phyloP scores from a whole-genome alignment of 352 stramenopile species.

The Globisporangium cylindrosporum region DNA sequence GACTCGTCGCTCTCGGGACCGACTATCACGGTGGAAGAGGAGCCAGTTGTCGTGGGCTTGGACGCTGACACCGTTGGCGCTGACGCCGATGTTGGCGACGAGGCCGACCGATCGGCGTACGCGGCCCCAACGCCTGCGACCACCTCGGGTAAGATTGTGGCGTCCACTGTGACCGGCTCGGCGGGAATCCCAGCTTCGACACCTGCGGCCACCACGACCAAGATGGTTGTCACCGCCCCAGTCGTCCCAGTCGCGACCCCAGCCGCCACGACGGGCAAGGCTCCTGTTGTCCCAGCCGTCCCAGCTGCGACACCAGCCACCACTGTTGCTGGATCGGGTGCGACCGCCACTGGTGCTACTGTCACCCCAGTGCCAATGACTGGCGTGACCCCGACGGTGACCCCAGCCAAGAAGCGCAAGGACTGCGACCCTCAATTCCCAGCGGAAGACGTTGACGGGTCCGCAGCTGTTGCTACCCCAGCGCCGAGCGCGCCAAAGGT shows the following conservation, averaged over 20 bases:
- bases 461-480: neutral
- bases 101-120: neutral
- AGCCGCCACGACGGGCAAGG: neutral
- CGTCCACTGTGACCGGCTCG: neutral
- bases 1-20: neutral
- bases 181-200: neutral
- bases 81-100: neutral
- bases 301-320: too few species aligned
- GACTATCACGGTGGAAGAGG: neutral
- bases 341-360: neutral
- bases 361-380: constrained; percentile 1
- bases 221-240: neutral
- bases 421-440: constrained; percentile 14
- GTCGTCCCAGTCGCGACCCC: neutral
- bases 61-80: neutral
- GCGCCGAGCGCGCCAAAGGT: constrained; percentile 1
- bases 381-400: constrained; percentile 4
- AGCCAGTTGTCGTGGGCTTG: neutral
- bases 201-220: constrained; percentile 6
- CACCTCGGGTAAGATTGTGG: neutral
- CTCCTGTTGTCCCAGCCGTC: neutral
- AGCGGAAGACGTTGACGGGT: constrained; percentile 5
- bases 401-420: constrained; percentile 10
- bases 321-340: neutral
- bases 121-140: constrained; percentile 4